These are phyloP conservation scores for Fistulina hepatica DNA, from an alignment of 1,284 basidiomycete genomes.

Conservation along the genomic window DNA sequence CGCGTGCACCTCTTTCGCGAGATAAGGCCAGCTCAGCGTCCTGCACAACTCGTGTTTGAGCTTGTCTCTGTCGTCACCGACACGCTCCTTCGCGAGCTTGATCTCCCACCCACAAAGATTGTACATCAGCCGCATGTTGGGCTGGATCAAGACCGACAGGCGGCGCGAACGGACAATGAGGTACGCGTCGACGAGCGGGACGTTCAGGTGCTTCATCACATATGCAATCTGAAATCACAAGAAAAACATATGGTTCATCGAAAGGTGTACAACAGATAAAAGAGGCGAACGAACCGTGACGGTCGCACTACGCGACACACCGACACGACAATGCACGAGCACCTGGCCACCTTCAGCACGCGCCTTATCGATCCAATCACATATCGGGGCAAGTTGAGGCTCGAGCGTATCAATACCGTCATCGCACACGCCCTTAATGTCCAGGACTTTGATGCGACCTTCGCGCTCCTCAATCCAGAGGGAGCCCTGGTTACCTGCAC, in stretches of 20 bases:
- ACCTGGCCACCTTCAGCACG: constrained; percentile 76
- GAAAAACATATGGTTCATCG: constrained; percentile 5
- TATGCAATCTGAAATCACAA: constrained; percentile 65
- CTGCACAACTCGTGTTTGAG: constrained; percentile 46
- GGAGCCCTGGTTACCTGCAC: constrained; percentile 54
- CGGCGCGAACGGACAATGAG: constrained; percentile 78
- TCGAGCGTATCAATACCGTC: constrained; percentile 94
- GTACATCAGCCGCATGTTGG: constrained; percentile 87
- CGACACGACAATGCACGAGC: constrained; percentile 93
- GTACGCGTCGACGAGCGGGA: constrained; percentile 88
- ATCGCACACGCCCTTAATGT: constrained; percentile 85
- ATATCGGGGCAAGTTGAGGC: constrained; percentile 77
- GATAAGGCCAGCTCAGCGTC: constrained; percentile 67
- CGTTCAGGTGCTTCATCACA: constrained; percentile 86
- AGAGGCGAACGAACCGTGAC: constrained; percentile 54
- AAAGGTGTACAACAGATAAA: constrained; percentile 14
- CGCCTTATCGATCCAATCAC: constrained; percentile 89
- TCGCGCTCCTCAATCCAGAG: constrained; percentile 81
- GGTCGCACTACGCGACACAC: constrained; percentile 87
- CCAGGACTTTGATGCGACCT: constrained; percentile 79
- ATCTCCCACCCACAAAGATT: constrained; percentile 92
- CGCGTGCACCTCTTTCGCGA: constrained; percentile 68
- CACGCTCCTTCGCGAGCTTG: constrained; percentile 63
- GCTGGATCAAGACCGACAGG: constrained; percentile 83
- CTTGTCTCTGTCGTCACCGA: constrained; percentile 35